Evolutionary conservation across 2,329 filamentous ascomycete species (phyloP), one percentile per base, ranked within the genome.

Genomic region (Lachnellula suecica): DNA sequence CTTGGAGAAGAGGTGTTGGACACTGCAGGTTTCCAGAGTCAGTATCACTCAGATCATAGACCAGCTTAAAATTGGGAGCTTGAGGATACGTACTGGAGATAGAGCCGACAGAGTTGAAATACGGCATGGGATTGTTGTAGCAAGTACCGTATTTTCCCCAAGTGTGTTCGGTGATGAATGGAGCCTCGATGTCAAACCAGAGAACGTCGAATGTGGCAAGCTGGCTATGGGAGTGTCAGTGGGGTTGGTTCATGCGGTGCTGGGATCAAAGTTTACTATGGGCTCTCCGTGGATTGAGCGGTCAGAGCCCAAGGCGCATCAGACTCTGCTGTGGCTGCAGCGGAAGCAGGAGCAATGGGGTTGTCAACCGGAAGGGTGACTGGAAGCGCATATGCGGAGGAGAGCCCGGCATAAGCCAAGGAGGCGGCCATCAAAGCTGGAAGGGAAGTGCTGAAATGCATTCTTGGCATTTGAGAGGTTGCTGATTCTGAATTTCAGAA

Each of bases 151-250:
- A 46, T 13, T 51, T 23, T 23, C 49, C 49, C n/a, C 17, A 46
- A 24, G 49, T 45, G 31, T n/a, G 31, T n/a, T 22, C 25, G 23
- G 22, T 38, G 22, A 40, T 22, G 15, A 24, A 23, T 17, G 42
- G 31, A 17, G 34, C 20, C 11, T 31, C 8, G 31, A 40, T 13
- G 3, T 20, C 25, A 11, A 20, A 51, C 49, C 49, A 51, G 42
- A 24, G n/a, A 17, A 51, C 31, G 19, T 46, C 34, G 24, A 51
- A 29, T 15, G 25, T 46, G 15, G 44, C 23, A 24, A 51, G 49
- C 38, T 45, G 13, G 35, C 49, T 44, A 22, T 20, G 27, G 20
- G 4, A 71, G 41, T 75, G 31, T 31, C 13, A 31, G 27, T 13
- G 27, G 27, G 27, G 27, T 13, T 7, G 27, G 7, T 7, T 13